Evolutionary conservation across 306 rosid genomes (phyloP).

Genomic region (Lablab purpureus): DNA sequence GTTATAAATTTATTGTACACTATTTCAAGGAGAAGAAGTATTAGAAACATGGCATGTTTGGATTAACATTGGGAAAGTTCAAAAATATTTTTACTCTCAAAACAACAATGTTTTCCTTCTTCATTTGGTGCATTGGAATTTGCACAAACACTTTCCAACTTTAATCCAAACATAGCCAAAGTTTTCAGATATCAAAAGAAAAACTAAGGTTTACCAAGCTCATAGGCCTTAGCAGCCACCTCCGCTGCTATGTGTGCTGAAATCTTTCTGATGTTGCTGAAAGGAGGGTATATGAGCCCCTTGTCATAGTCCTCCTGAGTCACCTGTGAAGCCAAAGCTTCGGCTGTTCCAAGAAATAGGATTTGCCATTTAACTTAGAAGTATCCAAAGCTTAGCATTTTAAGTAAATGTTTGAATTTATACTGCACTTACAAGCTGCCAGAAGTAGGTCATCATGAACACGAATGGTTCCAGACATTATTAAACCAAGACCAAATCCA

Average conservation of each 20-base stretch:
- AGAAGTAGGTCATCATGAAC: constrained; percentile 92
- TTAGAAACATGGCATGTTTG: not conserved
- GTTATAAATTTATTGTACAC: not conserved
- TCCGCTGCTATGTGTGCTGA: constrained; percentile 94
- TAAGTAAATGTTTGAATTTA: constrained; percentile 29
- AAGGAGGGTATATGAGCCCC: constrained; percentile 94
- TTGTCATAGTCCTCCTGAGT: constrained; percentile 67
- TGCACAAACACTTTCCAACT: no score
- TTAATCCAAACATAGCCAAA: not conserved
- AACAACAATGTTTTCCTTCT: no score
- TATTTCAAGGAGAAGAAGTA: not conserved
- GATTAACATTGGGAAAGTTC: no score
- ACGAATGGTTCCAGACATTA: constrained; percentile 92
- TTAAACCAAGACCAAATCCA: constrained; percentile 88
- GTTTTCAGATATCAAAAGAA: not conserved
- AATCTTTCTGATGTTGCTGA: constrained; percentile 85
- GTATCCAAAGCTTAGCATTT: not conserved
- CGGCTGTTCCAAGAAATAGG: constrained; percentile 71
- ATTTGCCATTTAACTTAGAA: constrained; percentile 8
- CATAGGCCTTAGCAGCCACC: constrained; percentile 91
- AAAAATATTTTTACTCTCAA: not conserved
- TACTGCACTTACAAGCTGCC: constrained; percentile 84
- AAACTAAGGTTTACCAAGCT: constrained; percentile 69
- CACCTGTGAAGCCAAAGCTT: constrained; percentile 87
- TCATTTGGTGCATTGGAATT: no score